Evolutionary conservation across 2,329 filamentous ascomycete genomes (phyloP), one percentile per base, ranked within the genome.

Genomic region (Penicillium sp.): DNA sequence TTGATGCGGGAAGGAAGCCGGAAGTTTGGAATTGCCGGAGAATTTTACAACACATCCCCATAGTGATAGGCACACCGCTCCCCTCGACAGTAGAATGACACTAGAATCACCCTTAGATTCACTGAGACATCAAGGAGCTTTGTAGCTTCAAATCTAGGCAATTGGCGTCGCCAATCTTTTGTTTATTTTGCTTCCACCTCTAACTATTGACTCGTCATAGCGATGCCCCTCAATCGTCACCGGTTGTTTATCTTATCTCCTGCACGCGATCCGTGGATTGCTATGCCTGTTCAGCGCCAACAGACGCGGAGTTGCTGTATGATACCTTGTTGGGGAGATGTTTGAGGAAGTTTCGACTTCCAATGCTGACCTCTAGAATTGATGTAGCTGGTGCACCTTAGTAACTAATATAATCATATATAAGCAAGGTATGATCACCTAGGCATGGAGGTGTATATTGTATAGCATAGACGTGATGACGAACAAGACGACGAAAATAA

Each of bases 241-340:
- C 54, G 56, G 50, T 61, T 62, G 62, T 58, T 65, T 65, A 65
- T 65, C 63, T 65, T 65, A 65, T 65, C 63, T 64, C 22, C 25
- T 22, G 23, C 49, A 48, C 47, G 50, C 53, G 50, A 58, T 55
- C 53, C 48, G 53, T 51, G 58, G 57, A 33, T 54, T 44, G 11
- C 8, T 6, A 22, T 42, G 23, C 26, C 15, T 37, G 7, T 25
- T 49, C 27, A 27, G 46, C 46, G 46, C 46, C 22, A 18, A 26
- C 33, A 18, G 33, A 37, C 33, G 33, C 33, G 33, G 29, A 18
- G 33, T n/a, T 18, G n/a, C 33, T 12, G 15, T 18, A 37, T 9
- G 1, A n/a, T 37, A 37, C 33, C 29, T 31, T 31, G 14, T 15
- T 15, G 5, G 14, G 14, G 14, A 14, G 14, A 5, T 6, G 14